Evolutionary conservation across 2,329 filamentous ascomycete genomes (phyloP).

Genomic region (Rhexocercosporidium sp.): DNA sequence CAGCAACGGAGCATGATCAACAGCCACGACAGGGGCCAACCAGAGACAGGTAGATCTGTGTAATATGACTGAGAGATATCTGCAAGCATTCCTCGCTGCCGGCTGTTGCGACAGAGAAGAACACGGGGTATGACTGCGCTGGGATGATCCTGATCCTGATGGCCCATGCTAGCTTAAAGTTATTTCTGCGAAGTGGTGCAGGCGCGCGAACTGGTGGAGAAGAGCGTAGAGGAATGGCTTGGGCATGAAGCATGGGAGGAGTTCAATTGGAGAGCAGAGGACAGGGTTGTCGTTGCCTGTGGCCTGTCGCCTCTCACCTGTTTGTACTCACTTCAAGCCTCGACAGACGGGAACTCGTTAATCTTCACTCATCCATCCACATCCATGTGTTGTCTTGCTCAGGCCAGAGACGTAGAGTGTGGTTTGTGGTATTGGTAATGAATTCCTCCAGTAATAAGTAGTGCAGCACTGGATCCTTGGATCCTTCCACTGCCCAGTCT

Average conservation of each 20-base stretch:
- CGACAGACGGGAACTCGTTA: slow-evolving; percentile 28
- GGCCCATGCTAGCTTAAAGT: slow-evolving; percentile 13
- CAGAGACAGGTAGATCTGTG: slow-evolving; percentile 14
- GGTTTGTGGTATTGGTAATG: slow-evolving; percentile 20
- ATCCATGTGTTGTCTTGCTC: slow-evolving; percentile 24
- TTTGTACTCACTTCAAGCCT: slow-evolving; percentile 36
- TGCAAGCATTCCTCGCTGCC: slow-evolving; percentile 28
- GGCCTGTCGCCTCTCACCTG: too few species aligned
- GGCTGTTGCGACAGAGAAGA: slow-evolving; percentile 11
- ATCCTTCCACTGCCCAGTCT: background rate
- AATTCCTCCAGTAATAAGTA: background rate
- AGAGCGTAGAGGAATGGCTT: slow-evolving; percentile 2
- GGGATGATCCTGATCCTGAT: too few species aligned
- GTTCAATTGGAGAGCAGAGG: background rate
- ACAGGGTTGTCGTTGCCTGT: too few species aligned
- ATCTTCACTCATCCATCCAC: slow-evolving; percentile 9
- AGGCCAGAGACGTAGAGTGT: slow-evolving; percentile 1
- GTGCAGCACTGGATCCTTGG: background rate
- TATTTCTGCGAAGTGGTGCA: slow-evolving; percentile 25
- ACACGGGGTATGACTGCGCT: background rate
- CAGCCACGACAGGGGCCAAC: background rate
- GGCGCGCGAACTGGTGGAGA: slow-evolving; percentile 42
- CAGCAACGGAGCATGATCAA: slow-evolving; percentile 3
- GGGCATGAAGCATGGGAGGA: slow-evolving; percentile 15
- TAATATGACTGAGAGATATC: slow-evolving; percentile 8